Base-by-base conservation (phyloP, 202 grass and related monocot genomes). In the Brachypodium distachyon region DNA sequence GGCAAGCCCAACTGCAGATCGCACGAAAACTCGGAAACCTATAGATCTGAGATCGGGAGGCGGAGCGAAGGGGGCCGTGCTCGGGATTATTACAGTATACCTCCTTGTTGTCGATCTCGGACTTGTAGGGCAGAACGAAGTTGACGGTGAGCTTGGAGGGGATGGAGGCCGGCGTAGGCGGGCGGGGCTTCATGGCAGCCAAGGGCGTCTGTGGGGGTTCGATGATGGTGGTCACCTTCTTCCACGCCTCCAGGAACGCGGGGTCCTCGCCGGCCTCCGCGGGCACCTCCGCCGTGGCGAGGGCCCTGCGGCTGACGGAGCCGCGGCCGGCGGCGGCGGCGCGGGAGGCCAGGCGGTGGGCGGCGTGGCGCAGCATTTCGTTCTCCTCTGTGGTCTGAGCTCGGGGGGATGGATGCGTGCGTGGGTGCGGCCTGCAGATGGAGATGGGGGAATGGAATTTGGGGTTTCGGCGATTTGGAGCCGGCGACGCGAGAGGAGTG, bases 101-200 rank as follows among this genome's bases (percentile, higher is more conserved):
- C 91, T 93, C 87, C 77, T 93, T 96, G 83, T 96, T 87, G 61
- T 83, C 54, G 89, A 96, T 89, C 86, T 96, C 92, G 54, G 92
- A 96, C 85, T 89, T 90, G 89, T 92, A 92, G 49, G 92, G 89
- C 56, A 96, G 88, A 65, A 92, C 92, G 77, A 96, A 96, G 72
- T 92, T 96, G 63, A 95, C 73, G 54, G 89, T 91, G 67, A 95
- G 92, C 83, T 95, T 91, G 86, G 92, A 77, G 50, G 89, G 92
- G 56, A 95, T 81, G 32, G 88, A 3, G 62, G 79, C 65, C 31
- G 89, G 86, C 37, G 80, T 89, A 6, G 92, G 88, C 38, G 89
- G 92, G 69, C 89, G 81, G 13, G 92, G 92, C 72, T 89, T 49
- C 89, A 91, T 91, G 72, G 88, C 61, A 22, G 86, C 28, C 3